Percentiles rank a stretch among this genome's conserved stretches.
phyloP scores from a whole-genome alignment of 176 grass and related monocot genomes.

The Otatea glauca region DNA sequence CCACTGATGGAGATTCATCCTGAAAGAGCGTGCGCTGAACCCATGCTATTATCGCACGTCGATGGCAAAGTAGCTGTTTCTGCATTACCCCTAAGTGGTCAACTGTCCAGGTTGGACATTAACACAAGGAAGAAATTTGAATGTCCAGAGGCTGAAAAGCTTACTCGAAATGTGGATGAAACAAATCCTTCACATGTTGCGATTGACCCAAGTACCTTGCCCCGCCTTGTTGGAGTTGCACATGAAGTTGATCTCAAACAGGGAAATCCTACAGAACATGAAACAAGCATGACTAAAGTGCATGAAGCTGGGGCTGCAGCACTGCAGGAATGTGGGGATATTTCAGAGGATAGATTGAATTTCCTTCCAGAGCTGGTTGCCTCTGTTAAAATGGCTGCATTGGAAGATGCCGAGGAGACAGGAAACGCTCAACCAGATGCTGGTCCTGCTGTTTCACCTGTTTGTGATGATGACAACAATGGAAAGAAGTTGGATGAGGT shows the following conservation, averaged over 20 bases:
- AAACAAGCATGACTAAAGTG: conserved; percentile 30
- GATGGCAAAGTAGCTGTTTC: conserved; percentile 46
- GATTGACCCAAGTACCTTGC: conserved; percentile 39
- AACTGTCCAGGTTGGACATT: conserved; percentile 42
- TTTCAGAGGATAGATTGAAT: conserved; percentile 51
- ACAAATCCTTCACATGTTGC: conserved; percentile 31
- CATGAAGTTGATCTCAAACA: conserved; percentile 47
- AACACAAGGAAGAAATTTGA: conserved; percentile 36
- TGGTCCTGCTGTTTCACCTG: conserved; percentile 35
- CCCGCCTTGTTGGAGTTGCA: conserved; percentile 32
- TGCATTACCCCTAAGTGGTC: conserved; percentile 39
- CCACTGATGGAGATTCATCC: conserved; percentile 46
- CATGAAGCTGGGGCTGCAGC: conserved; percentile 31
- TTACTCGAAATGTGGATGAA: conserved; percentile 42
- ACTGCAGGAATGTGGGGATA: conserved; percentile 48
- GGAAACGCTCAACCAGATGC: conserved; percentile 39
- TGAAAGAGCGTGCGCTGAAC: conserved; percentile 47
- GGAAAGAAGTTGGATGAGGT: conserved; percentile 56
- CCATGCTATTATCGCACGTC: conserved; percentile 17
- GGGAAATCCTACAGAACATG: conserved; percentile 42
- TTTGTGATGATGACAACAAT: conserved; percentile 42
- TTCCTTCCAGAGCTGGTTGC: conserved; percentile 72
- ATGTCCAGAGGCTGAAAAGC: conserved; percentile 36
- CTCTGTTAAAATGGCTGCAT: conserved; percentile 65
- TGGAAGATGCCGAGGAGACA: conserved; percentile 63